phyloP scores from a whole-genome alignment of 768 basidiomycete species.

The Rhodotorula paludigena region DNA sequence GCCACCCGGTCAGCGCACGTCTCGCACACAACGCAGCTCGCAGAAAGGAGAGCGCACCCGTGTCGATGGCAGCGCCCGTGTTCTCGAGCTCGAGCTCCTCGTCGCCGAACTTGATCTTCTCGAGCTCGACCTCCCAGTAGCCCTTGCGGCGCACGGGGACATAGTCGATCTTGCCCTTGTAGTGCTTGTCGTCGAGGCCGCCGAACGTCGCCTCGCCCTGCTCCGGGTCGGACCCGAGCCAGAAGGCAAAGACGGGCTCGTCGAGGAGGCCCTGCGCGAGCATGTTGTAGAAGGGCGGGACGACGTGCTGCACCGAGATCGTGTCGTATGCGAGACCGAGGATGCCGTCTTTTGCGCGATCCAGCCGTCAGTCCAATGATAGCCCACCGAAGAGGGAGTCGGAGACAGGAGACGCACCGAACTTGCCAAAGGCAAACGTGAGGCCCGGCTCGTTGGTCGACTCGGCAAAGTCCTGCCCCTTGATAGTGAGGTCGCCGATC shows the following conservation, averaged over 20 bases:
- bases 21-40: constrained; percentile 3
- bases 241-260: constrained; percentile 87
- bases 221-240: constrained; percentile 56
- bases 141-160: constrained; percentile 90
- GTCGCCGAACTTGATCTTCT: constrained; percentile 75
- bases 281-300: constrained; percentile 93
- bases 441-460: constrained; percentile 93
- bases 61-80: constrained; percentile 55
- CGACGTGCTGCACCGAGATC: constrained; percentile 86
- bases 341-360: constrained; percentile 81
- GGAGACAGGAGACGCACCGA: constrained; percentile 10
- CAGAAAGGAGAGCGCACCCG: constrained; percentile 21
- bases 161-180: constrained; percentile 73
- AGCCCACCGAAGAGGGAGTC: background rate
- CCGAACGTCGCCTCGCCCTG: constrained; percentile 89
- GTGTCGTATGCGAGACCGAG: constrained; percentile 91
- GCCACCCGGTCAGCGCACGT: constrained; percentile 42
- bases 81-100: constrained; percentile 84
- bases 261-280: constrained; percentile 74
- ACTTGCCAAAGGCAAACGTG: constrained; percentile 90
- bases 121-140: constrained; percentile 69
- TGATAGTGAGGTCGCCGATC: constrained; percentile 77
- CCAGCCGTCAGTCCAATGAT: constrained; percentile 53
- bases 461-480: constrained; percentile 82
- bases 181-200: constrained; percentile 72